Conservation (phyloP, 176 grass and related monocot species). For the Oryza australiensis region DNA sequence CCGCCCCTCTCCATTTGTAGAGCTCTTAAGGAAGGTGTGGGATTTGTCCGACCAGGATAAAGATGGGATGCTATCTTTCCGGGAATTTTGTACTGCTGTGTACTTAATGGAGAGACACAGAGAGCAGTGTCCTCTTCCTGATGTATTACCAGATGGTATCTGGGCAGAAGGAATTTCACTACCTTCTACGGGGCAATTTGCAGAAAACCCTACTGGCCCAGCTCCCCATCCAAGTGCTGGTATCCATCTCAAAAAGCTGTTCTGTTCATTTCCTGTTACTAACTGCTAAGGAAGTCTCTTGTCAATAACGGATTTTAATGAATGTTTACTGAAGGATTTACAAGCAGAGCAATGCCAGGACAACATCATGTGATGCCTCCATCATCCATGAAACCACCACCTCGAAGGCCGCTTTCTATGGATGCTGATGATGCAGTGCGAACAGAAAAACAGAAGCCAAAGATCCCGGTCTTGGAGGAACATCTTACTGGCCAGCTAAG, state of each 20-base stretch:
- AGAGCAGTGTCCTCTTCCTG: conserved; percentile 81
- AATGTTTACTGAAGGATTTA: conserved; percentile 55
- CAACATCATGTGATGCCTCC: conserved; percentile 54
- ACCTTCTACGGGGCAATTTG: conserved; percentile 83
- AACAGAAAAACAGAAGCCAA: conserved; percentile 76
- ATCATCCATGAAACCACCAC: conserved; percentile 63
- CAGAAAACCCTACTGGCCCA: conserved; percentile 50
- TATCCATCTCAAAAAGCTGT: conserved; percentile 48
- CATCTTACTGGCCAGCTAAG: conserved; percentile 86
- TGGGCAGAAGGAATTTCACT: conserved; percentile 83
- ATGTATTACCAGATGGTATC: conserved; percentile 73
- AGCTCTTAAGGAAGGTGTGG: conserved; percentile 95
- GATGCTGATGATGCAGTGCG: conserved; percentile 48
- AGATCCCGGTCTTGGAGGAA: conserved; percentile 85
- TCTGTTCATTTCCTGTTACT: conserved; percentile 8
- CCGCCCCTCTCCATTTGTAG: conserved; percentile 44
- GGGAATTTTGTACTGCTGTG: conserved; percentile 92
- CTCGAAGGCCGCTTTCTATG: conserved; percentile 54
- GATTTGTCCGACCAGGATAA: conserved; percentile 99
- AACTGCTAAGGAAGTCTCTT: conserved; percentile 4
- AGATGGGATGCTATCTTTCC: conserved; percentile 92
- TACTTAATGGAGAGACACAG: conserved; percentile 96
- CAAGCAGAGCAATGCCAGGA: conserved; percentile 59
- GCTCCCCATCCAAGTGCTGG: conserved; percentile 60
- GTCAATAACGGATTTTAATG: conserved; percentile 35